Evolutionary conservation across 2,329 filamentous ascomycete genomes (phyloP), one percentile per base, ranked within the genome.

Genomic region (Aspergillus glaucus): DNA sequence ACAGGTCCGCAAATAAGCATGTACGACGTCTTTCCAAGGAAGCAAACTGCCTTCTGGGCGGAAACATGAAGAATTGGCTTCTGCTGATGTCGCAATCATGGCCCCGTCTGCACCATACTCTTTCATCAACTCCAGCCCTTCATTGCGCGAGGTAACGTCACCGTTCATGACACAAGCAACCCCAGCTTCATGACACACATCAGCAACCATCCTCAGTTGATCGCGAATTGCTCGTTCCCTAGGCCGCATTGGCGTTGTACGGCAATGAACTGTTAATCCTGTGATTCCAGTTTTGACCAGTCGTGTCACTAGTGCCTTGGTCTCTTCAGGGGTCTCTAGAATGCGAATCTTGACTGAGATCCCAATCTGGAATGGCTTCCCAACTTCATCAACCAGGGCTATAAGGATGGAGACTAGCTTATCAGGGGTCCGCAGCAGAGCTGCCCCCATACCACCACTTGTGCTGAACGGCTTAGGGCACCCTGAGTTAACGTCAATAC

Each of bases 381-480:
- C 81, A 24, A 97, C 86, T 55, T 92, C 80, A 50, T 80, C 76
- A 2, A 97, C 91, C 8, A 98, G 76, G 0, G 88, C 84, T 52
- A 86, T 84, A 6, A 98, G 77, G 55, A 98, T 98, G 0, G 84
- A 79, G 59, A 84, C 86, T 1, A 98, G 79, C 61, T 81, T 83
- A 55, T 97, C 91, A 0, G 93, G 92, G 0, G 86, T 92, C 58
- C 81, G 82, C 14, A 98, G 79, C 17, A 98, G 79, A 1, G 91
- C 92, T 0, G 93, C 93, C 44, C 93, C 93, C 93, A 98, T 98
- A 44, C 93, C 93, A 51, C 90, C 90, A 54, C 80, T 81, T 2
- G 92, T 95, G 62, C 88, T 95, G 70, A 98, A 98, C 0, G 92
- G 88, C 70, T 98, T 98, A 0, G 93, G 93, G 65, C 93, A 98